These are phyloP conservation scores for Acacia confusa DNA, from an alignment of 306 rosid genomes.

Conservation along the genomic window DNA sequence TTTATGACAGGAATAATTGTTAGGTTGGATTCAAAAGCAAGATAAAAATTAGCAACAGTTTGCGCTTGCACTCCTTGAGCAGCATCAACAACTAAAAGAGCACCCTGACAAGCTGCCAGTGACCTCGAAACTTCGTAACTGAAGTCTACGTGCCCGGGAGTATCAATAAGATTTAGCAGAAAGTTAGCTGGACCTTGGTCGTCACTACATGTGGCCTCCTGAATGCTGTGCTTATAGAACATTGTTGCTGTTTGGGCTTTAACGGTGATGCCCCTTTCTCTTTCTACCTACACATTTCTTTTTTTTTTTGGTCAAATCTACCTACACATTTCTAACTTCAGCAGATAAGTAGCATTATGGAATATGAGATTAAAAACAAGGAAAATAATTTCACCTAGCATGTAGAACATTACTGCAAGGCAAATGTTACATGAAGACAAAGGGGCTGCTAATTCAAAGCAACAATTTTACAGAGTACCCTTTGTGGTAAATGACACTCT, in stretches of 20 bases:
- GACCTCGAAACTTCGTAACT: constrained; percentile 94
- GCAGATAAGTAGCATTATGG: constrained; percentile 17
- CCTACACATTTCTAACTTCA: constrained; percentile 33
- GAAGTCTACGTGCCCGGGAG: constrained; percentile 94
- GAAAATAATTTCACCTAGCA: constrained; percentile 13
- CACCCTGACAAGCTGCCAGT: constrained; percentile 94
- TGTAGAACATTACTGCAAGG: background rate
- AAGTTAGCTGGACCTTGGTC: constrained; percentile 42
- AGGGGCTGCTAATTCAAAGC: background rate
- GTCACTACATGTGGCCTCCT: constrained; percentile 32
- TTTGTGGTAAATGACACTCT: background rate
- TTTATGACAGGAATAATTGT: constrained; percentile 75
- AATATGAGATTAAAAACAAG: background rate
- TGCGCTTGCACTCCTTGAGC: constrained; percentile 97
- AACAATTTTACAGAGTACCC: constrained; percentile 13
- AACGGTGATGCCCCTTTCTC: constrained; percentile 94
- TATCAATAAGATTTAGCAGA: constrained; percentile 79
- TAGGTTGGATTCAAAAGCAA: constrained; percentile 80
- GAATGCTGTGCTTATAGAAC: constrained; percentile 57
- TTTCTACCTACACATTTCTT: constrained; percentile 88
- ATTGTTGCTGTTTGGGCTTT: constrained; percentile 98
- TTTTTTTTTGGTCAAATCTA: too few relatives aligned
- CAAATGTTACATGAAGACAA: background rate
- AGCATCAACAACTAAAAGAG: constrained; percentile 90
- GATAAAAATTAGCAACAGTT: constrained; percentile 92